Conservation (phyloP, 805 yeast genomes). For the Starmerella tilneyi region DNA sequence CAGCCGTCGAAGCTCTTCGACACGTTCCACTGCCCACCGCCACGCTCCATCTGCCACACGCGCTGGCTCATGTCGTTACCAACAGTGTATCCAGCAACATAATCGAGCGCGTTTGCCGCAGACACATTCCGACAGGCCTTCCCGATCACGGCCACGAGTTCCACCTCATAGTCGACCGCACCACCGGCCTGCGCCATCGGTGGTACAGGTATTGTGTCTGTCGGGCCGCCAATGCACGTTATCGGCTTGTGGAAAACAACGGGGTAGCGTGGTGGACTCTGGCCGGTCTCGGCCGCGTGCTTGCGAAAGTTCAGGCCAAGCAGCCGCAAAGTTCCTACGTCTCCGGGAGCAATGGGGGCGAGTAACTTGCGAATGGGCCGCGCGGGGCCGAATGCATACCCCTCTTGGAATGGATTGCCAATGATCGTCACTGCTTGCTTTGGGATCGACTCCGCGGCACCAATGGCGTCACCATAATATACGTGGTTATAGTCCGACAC, state of each 20-base stretch:
- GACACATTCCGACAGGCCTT: slow-evolving; percentile 38
- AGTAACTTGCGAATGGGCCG: slow-evolving; percentile 32
- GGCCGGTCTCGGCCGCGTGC: slow-evolving; percentile 35
- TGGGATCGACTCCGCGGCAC: slow-evolving; percentile 28
- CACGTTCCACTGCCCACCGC: slow-evolving; percentile 44
- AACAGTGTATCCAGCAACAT: slow-evolving; percentile 43
- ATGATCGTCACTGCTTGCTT: slow-evolving; percentile 36
- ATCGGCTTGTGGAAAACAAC: slow-evolving; percentile 44
- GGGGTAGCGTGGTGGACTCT: slow-evolving; percentile 41
- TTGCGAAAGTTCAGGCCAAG: slow-evolving; percentile 45
- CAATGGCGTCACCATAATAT: slow-evolving; percentile 43
- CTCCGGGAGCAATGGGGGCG: slow-evolving; percentile 35
- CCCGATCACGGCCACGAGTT: slow-evolving; percentile 46
- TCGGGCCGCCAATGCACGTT: slow-evolving; percentile 38
- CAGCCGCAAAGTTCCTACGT: slow-evolving; percentile 37
- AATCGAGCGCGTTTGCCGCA: slow-evolving; percentile 36
- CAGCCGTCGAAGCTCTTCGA: slow-evolving; percentile 48
- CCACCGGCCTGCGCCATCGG: slow-evolving; percentile 29
- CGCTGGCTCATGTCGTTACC: slow-evolving; percentile 51
- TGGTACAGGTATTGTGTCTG: slow-evolving; percentile 35
- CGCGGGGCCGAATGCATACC: slow-evolving; percentile 33
- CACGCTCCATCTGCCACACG: slow-evolving; percentile 45
- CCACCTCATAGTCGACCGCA: slow-evolving; percentile 44
- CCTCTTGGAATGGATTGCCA: slow-evolving; percentile 39
- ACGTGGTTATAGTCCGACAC: slow-evolving; percentile 36